Evolutionary conservation across 1,284 basidiomycete species (phyloP), one percentile per base, ranked within the genome.

Genomic region (Polyporus tsugae): DNA sequence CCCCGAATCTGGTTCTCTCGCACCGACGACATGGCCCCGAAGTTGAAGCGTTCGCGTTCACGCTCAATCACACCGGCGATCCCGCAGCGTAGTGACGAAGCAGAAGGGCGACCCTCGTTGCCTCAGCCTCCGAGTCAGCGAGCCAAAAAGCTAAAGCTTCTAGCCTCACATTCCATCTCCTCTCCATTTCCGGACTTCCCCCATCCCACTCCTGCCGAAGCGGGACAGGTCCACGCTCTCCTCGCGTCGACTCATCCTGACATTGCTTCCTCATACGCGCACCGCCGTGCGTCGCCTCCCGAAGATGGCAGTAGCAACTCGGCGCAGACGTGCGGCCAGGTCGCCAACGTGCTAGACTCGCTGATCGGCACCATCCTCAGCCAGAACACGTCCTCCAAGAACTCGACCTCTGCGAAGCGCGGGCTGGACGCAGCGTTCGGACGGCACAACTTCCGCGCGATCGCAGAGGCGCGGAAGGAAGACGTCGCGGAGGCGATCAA

Each of bases 291-390:
- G 19, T 38, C 67, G 2, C 76, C 76, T 7, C 62, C 71, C 2
- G 57, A 59, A n/a, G 57, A 25, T 13, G 67, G 74, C 38, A 73
- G 79, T 15, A 76, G 81, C 35, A 85, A 87, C 68, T 84, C 85
- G 3, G 85, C 84, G 1, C 74, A 76, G 62, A 86, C 85, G 2
- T 91, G 89, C 70, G 90, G 89, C 0, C 79, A 82, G 58, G 85
- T 86, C 1, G 86, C 87, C 0, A 86, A 89, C 67, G 90, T 94
- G 57, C 83, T 94, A 60, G 93, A 94, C 73, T 85, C 91, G 0
- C 83, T 93, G 70, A 87, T 94, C 25, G 86, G 88, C 41, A 93
- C 91, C 0, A 87, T 94, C 66, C 84, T 95, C 22, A 90, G 89
- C 44, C 92, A 94, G 77, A 94, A 93, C 75, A 95, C 93, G 0